Evolutionary conservation across 345 rosid species (phyloP), one percentile per base, ranked within the genome.

Genomic region (Hirschfeldia incana): DNA sequence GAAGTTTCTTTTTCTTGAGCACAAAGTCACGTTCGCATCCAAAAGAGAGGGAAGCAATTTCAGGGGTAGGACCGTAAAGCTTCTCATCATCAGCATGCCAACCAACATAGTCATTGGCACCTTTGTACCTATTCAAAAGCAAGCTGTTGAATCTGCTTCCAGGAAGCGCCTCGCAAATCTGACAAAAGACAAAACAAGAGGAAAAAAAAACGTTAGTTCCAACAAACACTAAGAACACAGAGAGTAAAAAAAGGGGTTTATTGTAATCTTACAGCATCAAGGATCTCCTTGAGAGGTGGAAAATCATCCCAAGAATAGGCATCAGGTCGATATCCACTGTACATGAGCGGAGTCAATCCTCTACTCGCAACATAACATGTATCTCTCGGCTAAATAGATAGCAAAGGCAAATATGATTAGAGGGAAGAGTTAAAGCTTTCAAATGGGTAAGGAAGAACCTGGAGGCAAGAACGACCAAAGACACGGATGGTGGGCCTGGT

Each of bases 81-180:
- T 85, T 79, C 82, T 92, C 98, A 34, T 89, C 98, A 80, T 94
- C 97, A 1, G 97, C 87, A 78, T 94, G 98, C 98, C 97, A 94
- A 73, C 88, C 87, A 51, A 92, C 94, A 65, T 89, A 85, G 75
- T 94, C 97, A 60, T 73, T 85, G 26, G 94, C 90, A 27, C 91
- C 94, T 70, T 87, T 87, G 63, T 94, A 92, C 46, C 93, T 88
- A 53, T 92, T 94, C 72, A 94, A 80, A 9, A 94, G 83, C 81
- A 94, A 86, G 86, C 98, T 92, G 81, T 94, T 94, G 83, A 92
- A 92, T 71, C 66, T 86, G 85, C 93, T 86, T 8, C 92, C 97
- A 12, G 97, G 98, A 65, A 92, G 86, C 16, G 79, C 89, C 80
- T 80, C 75, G 71, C 84, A 88, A 46, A 92, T 93, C 98, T 94